These are phyloP conservation scores for Madurella mycetomatis DNA, from an alignment of 2,329 filamentous ascomycete species.

Conservation along the genomic window DNA sequence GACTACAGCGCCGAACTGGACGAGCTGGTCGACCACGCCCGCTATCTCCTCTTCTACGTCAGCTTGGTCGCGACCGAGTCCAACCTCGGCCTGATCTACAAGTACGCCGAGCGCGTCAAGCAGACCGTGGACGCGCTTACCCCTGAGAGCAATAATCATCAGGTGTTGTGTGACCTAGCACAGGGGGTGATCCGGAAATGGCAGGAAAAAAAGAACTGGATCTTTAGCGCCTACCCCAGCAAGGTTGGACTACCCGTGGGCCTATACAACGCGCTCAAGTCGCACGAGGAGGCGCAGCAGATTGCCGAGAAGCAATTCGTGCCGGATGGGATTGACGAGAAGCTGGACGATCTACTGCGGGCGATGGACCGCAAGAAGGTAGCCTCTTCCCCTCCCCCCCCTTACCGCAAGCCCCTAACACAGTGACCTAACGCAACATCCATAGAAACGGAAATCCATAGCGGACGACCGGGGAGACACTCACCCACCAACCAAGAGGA, in stretches of 20 bases:
- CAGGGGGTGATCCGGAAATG: conserved; percentile 78
- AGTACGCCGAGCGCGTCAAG: conserved; percentile 90
- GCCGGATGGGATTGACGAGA: conserved; percentile 69
- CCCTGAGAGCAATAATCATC: conserved; percentile 67
- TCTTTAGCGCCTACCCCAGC: conserved; percentile 74
- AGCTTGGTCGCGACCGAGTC: conserved; percentile 76
- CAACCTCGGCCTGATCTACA: conserved; percentile 84
- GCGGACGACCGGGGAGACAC: conserved; percentile 43
- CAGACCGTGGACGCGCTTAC: conserved; percentile 77
- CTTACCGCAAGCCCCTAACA: not conserved
- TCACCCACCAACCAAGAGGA: conserved; percentile 39
- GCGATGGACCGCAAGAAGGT: conserved; percentile 70
- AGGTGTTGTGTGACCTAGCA: conserved; percentile 82
- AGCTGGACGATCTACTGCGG: conserved; percentile 64
- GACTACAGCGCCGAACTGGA: conserved; percentile 68
- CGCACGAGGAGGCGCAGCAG: conserved; percentile 73
- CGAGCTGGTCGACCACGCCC: conserved; percentile 74
- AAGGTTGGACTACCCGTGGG: conserved; percentile 77
- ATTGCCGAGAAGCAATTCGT: conserved; percentile 84
- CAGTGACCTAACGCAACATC: not conserved
- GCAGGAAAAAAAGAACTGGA: conserved; percentile 82
- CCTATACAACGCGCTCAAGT: conserved; percentile 70
- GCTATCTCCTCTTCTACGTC: conserved; percentile 88
- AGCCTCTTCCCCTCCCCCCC: conserved; percentile 10
- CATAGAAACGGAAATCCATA: conserved; percentile 53